A percentile compares a stretch with the other conserved stretches of the same genome.
phyloP scores from a whole-genome alignment of 352 stramenopile species.

The Pythium myriotylum region DNA sequence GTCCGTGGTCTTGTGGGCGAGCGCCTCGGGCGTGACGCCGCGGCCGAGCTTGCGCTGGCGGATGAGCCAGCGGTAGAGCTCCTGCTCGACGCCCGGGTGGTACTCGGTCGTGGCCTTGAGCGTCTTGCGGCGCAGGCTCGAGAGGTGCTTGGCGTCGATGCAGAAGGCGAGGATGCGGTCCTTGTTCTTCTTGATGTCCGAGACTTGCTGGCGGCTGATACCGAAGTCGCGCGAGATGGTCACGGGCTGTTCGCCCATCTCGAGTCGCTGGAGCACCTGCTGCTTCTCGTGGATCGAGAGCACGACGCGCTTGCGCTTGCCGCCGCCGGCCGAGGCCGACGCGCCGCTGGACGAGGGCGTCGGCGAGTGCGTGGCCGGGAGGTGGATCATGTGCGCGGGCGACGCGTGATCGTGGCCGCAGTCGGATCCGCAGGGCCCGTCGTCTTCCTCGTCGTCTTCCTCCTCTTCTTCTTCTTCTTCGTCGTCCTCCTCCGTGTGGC shows the following conservation, averaged over 20 bases:
- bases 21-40: conserved; percentile 45
- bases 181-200: conserved; percentile 88
- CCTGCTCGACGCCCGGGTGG: conserved; percentile 78
- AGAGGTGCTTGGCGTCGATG: conserved; percentile 72
- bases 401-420: conserved; percentile 21
- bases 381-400: conserved; percentile 23
- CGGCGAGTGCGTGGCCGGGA: conserved; percentile 1
- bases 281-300: conserved; percentile 86
- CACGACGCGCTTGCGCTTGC: conserved; percentile 83
- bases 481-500: conserved; percentile 21
- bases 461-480: conserved; percentile 25
- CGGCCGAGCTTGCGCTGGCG: conserved; percentile 59
- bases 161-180: conserved; percentile 80
- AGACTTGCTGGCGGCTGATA: conserved; percentile 83
- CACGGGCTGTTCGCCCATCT: conserved; percentile 65
- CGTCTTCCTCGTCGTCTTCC: conserved; percentile 1
- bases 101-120: conserved; percentile 65
- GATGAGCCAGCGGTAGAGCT: conserved; percentile 85
- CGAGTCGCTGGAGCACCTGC: conserved; percentile 74
- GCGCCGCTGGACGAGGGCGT: conserved; percentile 19
- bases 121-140: conserved; percentile 74
- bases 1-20: conserved; percentile 58
- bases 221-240: conserved; percentile 60
- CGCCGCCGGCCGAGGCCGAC: conserved; percentile 3
- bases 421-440: conserved; percentile 12